A percentile compares a stretch with the other conserved stretches of the same genome.
These are phyloP conservation scores for Musa troglodytarum DNA, from an alignment of 176 grass and related monocot species.

Conservation along the genomic window DNA sequence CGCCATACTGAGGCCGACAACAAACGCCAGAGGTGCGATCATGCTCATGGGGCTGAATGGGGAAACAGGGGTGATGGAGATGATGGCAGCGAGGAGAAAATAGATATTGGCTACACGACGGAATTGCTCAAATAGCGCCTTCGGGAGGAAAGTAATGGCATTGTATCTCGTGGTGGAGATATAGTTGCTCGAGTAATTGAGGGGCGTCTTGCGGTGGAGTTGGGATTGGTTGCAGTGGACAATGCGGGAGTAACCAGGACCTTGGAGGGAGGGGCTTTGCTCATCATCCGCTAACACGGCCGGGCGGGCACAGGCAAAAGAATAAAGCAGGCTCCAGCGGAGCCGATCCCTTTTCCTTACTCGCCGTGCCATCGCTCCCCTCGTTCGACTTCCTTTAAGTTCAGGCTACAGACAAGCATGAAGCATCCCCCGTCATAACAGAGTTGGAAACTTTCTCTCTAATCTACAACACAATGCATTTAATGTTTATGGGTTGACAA, in stretches of 20 bases:
- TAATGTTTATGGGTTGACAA: background rate
- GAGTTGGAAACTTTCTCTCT: background rate
- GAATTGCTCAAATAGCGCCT: constrained; percentile 98
- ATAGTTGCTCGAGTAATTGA: constrained; percentile 77
- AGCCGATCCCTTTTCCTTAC: constrained; percentile 58
- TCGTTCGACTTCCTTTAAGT: background rate
- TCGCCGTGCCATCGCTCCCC: constrained; percentile 36
- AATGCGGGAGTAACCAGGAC: constrained; percentile 65
- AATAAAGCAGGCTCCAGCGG: constrained; percentile 91
- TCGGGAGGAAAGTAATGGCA: constrained; percentile 76
- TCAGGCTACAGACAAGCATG: constrained; percentile 13
- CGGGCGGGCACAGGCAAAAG: constrained; percentile 67
- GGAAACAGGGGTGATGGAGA: constrained; percentile 76
- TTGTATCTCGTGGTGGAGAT: constrained; percentile 98
- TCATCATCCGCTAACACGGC: constrained; percentile 6
- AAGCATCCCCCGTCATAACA: background rate
- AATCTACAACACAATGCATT: background rate
- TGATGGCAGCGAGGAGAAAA: constrained; percentile 83
- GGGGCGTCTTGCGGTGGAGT: constrained; percentile 51
- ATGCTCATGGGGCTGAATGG: constrained; percentile 76
- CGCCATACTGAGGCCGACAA: constrained; percentile 78
- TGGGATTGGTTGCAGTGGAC: constrained; percentile 74
- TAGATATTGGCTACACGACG: constrained; percentile 87
- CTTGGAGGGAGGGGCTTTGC: constrained; percentile 26
- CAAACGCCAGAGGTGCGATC: constrained; percentile 83